Evolutionary conservation across 768 basidiomycete species (phyloP).

Genomic region (Tricholoma terreum): DNA sequence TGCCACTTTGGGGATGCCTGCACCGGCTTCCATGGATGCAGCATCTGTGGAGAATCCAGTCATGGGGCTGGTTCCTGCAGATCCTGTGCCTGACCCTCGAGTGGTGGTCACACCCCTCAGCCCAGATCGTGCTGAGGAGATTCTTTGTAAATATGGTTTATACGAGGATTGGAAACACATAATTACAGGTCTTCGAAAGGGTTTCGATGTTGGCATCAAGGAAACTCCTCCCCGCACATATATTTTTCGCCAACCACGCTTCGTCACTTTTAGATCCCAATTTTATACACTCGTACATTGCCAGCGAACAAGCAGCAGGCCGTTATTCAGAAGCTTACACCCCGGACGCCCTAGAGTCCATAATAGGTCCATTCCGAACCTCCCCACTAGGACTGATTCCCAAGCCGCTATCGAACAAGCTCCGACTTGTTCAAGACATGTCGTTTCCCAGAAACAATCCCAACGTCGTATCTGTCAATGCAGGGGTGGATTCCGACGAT

Average conservation of each 20-base stretch:
- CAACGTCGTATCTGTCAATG: constrained; percentile 24
- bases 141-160: constrained; percentile 15
- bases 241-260: no score
- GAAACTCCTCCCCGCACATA: no score
- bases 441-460: constrained; percentile 28
- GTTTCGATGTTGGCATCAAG: no score
- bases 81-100: constrained; percentile 24
- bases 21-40: constrained; percentile 19
- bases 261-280: no score
- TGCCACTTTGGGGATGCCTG: constrained; percentile 20
- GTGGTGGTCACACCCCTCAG: constrained; percentile 29
- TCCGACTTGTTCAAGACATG: constrained; percentile 26
- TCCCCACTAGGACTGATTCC: constrained; percentile 39
- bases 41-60: neutral
- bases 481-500: constrained; percentile 20
- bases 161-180: no score
- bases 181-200: no score
- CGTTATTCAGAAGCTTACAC: no score
- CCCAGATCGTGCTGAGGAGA: constrained; percentile 9
- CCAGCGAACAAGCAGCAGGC: no score
- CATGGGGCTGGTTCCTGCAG: constrained; percentile 31
- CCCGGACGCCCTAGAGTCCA: no score
- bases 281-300: no score
- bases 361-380: no score
- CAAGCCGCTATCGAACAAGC: constrained; percentile 25